Conservation (phyloP, 2,329 filamentous ascomycete species). For the Colletotrichum melonis region DNA sequence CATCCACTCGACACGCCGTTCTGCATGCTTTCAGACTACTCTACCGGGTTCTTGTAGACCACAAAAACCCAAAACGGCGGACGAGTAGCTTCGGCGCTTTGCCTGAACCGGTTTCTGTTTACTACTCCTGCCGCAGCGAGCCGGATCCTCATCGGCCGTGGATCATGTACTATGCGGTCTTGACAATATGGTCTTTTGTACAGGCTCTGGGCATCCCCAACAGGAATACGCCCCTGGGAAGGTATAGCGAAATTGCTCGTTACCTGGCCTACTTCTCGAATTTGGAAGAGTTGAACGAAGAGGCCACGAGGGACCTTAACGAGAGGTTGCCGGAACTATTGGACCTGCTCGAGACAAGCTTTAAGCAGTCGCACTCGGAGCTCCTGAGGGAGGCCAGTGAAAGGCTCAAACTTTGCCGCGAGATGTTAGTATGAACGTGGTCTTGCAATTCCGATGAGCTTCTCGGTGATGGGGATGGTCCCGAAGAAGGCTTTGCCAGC, state of each 20-base stretch:
- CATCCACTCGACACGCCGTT: conserved; percentile 82
- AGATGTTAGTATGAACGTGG: conserved; percentile 49
- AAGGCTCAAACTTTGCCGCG: conserved; percentile 77
- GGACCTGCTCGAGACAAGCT: conserved; percentile 54
- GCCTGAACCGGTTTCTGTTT: conserved; percentile 49
- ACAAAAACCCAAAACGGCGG: conserved; percentile 47
- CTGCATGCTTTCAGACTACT: conserved; percentile 88
- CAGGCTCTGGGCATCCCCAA: conserved; percentile 72
- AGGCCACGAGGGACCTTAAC: conserved; percentile 75
- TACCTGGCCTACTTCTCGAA: conserved; percentile 74
- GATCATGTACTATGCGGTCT: conserved; percentile 88
- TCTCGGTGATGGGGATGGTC: not conserved
- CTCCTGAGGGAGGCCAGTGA: conserved; percentile 81
- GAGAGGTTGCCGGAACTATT: conserved; percentile 59
- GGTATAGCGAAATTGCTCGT: conserved; percentile 49
- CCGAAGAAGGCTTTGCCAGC: not conserved
- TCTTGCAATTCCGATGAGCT: not conserved
- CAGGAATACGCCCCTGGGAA: conserved; percentile 24
- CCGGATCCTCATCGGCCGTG: conserved; percentile 87
- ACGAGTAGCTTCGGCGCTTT: conserved; percentile 33
- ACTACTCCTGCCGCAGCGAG: conserved; percentile 82
- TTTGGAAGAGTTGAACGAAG: conserved; percentile 76
- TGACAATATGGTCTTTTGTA: conserved; percentile 91
- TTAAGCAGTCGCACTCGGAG: conserved; percentile 68
- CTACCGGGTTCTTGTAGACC: conserved; percentile 76